Conservation (phyloP, 176 grass and related monocot species). For the Thalia dealbata region DNA sequence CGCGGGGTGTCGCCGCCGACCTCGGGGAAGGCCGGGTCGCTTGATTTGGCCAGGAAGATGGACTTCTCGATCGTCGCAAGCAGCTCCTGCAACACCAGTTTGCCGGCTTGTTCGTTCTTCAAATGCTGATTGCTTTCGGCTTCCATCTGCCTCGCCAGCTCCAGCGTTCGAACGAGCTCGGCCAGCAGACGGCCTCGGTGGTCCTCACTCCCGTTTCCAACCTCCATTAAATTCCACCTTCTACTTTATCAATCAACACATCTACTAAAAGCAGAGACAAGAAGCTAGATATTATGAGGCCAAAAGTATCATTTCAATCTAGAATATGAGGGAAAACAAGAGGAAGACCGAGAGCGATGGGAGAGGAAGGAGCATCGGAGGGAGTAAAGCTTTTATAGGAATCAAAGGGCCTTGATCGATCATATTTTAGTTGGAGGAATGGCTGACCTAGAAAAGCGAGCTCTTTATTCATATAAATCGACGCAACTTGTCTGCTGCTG, state of each 20-base stretch:
- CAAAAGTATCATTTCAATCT: no score
- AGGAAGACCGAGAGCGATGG: background rate
- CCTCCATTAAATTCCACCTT: background rate
- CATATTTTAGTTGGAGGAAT: background rate
- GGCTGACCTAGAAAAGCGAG: background rate
- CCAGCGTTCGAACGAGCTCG: conserved; percentile 42
- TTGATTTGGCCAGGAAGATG: conserved; percentile 26
- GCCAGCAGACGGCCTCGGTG: conserved; percentile 25
- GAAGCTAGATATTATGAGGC: no score
- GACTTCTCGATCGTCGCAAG: conserved; percentile 39
- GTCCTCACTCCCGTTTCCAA: conserved; percentile 10
- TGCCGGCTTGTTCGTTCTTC: conserved; percentile 27
- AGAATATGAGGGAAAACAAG: no score
- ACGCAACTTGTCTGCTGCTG: background rate
- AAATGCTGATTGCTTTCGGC: conserved; percentile 20
- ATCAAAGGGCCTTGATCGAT: background rate
- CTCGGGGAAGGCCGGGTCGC: background rate
- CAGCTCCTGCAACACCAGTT: conserved; percentile 29
- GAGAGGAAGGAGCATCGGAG: background rate
- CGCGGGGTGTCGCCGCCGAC: background rate
- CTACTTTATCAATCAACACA: no score
- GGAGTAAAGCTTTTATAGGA: background rate
- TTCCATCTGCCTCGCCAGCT: conserved; percentile 47
- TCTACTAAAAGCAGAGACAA: no score
- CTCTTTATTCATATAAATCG: background rate